Evolutionary conservation across 2,329 filamentous ascomycete genomes (phyloP), one percentile per base, ranked within the genome.

Genomic region (Phaeosphaeria sp.): DNA sequence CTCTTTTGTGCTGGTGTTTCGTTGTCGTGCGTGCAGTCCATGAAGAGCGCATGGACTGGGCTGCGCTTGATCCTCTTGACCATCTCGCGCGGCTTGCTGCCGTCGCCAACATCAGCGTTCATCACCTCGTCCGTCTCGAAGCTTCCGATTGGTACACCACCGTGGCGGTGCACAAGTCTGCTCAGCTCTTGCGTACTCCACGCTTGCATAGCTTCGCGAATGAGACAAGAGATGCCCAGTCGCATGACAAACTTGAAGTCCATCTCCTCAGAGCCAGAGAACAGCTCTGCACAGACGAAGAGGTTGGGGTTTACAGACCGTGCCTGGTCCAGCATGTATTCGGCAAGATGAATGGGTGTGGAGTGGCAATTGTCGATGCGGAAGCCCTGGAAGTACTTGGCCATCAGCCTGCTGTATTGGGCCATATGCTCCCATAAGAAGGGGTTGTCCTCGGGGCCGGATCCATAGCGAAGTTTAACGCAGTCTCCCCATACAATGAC

Each of bases 21-120:
- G 69, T 99, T 99, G 79, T 99, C 95, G 76, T 99, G 95, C 0
- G 96, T 99, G 78, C 96, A 99, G 75, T 99, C 96, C 93, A 98
- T 98, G 78, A 99, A 97, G 1, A 99, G 82, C 0, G 94, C 95
- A 65, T 97, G 93, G 0, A 98, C 90, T 3, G 93, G 92, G 3
- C 88, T 91, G n/a, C 91, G 89, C 65, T 92, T 91, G 77, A 99
- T 93, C 60, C 85, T 89, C 64, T 89, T 90, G 64, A 97, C 84
- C 18, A 91, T 86, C 68, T 94, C 90, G 36, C 83, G 81, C 45
- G 51, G 44, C 21, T 63, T 57, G 2, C 22, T 30, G 49, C 39
- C 30, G 15, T 47, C 59, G 11, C 69, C 60, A 42, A 77, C 74
- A 57, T 89, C 88, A 2, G 85, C 84, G 60, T 86, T 88, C 8